Conservation (phyloP, 208 protist genomes). For the Naegleria gruberi region DNA sequence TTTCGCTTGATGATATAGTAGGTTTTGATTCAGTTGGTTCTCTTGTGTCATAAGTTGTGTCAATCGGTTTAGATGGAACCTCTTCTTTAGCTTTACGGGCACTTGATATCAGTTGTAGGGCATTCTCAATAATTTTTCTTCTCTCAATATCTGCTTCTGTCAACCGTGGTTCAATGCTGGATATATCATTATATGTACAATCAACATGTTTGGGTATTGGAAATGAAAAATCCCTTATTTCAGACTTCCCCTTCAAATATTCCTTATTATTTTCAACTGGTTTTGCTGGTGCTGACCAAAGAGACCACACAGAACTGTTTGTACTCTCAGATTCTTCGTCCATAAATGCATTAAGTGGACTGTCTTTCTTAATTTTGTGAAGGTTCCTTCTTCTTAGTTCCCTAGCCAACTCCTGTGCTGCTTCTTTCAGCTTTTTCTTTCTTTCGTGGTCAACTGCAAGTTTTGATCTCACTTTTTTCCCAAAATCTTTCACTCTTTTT, state of each 20-base stretch:
- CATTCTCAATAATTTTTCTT: neutral
- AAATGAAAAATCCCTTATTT: neutral
- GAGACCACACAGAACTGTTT: neutral
- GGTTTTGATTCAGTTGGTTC: too few relatives aligned
- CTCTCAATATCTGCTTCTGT: neutral
- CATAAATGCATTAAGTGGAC: too few relatives aligned
- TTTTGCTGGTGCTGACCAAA: neutral
- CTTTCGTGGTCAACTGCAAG: neutral
- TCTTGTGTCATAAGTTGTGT: too few relatives aligned
- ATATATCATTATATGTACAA: too few relatives aligned
- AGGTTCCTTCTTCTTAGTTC: too few relatives aligned
- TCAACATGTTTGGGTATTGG: too few relatives aligned
- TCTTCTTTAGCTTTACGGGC: too few relatives aligned
- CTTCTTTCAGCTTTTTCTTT: neutral
- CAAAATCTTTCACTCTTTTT: neutral
- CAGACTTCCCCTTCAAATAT: neutral
- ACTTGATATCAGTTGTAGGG: neutral
- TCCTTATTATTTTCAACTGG: neutral
- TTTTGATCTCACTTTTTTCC: neutral
- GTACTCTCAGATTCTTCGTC: neutral
- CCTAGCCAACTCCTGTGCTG: too few relatives aligned
- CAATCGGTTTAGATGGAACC: too few relatives aligned
- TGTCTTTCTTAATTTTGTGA: too few relatives aligned
- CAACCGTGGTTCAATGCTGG: neutral
- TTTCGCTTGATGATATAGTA: too few relatives aligned